Base-by-base conservation (phyloP, 192 early-diverging fungal species). In the Entomortierella beljakovae region DNA sequence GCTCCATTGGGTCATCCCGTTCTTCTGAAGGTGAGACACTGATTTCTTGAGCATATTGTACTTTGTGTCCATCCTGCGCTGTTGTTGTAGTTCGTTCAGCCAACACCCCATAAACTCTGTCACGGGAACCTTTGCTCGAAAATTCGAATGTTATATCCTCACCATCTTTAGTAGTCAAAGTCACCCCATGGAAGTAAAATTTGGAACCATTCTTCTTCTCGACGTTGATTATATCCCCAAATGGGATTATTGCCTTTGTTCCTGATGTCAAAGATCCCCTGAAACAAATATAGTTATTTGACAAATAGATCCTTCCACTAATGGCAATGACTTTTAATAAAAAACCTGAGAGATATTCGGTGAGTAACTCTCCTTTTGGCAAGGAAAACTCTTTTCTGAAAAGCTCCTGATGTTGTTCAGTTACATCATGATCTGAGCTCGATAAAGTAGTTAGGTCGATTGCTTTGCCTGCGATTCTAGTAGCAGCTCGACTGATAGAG, bases 111-210 rank as follows among this genome's bases (percentile, higher is more conserved):
- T 70, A 18, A 43, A 79, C 68, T 3, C 55, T 79, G 25, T 64
- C 59, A 7, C 75, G 61, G 1, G 75, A 70, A 25, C 70, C 68
- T 4, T 56, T 65, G 8, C 53, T 60, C 5, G 83, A 84, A 55
- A 91, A 92, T 46, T 92, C 90, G 48, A 92, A 65, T 42, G 82
- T 82, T 26, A 92, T 81, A 65, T 89, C 87, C 29, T 84, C 80
- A 55, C 87, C 82, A 15, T 32, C 74, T 38, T 75, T 76, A 0
- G 87, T 85, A 28, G 81, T 38, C 20, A 88, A 61, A 38, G 66
- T 70, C 6, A 88, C 56, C 10, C 82, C 81, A 60, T 88, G 82
- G 48, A 84, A 85, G 20, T 82, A 70, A 33, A 85, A 85, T 4
- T 76, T 72, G 3, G 67, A 71, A 16, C 72, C 82, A 0, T 80